Evolutionary conservation across 148 eudicot genomes (phyloP).

Genomic region (Rhododendron griersonianum): DNA sequence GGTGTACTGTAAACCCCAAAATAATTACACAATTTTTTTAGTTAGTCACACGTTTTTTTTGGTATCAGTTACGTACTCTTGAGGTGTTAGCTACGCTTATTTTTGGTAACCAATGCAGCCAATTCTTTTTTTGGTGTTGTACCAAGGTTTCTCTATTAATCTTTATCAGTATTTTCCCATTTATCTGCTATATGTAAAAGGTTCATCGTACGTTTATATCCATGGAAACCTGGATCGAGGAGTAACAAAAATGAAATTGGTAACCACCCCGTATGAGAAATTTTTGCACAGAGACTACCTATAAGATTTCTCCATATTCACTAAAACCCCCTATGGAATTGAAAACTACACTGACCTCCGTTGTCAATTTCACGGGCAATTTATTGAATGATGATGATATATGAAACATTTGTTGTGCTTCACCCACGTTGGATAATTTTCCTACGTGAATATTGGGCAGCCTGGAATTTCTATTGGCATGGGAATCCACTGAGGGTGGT

Average conservation of each 20-base stretch:
- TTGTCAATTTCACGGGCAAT: background rate
- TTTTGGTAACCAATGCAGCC: background rate
- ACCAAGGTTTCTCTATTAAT: background rate
- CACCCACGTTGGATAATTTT: too few relatives aligned
- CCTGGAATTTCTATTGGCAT: too few relatives aligned
- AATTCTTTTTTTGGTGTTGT: background rate
- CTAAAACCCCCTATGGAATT: background rate
- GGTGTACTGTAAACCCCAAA: background rate
- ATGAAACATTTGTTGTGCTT: background rate
- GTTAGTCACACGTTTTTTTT: background rate
- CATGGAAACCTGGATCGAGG: background rate
- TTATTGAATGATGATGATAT: background rate
- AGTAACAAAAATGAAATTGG: background rate
- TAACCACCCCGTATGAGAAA: background rate
- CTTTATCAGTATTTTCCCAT: background rate
- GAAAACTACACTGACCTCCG: background rate
- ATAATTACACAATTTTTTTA: background rate
- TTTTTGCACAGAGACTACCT: background rate
- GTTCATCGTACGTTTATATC: background rate
- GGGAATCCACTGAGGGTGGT: too few relatives aligned
- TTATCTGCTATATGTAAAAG: background rate
- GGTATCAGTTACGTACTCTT: background rate
- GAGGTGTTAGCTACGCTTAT: background rate
- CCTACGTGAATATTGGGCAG: too few relatives aligned
- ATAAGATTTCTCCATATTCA: background rate